Evolutionary conservation across 164 flowering plant species (phyloP).

Genomic region (Malania oleifera): DNA sequence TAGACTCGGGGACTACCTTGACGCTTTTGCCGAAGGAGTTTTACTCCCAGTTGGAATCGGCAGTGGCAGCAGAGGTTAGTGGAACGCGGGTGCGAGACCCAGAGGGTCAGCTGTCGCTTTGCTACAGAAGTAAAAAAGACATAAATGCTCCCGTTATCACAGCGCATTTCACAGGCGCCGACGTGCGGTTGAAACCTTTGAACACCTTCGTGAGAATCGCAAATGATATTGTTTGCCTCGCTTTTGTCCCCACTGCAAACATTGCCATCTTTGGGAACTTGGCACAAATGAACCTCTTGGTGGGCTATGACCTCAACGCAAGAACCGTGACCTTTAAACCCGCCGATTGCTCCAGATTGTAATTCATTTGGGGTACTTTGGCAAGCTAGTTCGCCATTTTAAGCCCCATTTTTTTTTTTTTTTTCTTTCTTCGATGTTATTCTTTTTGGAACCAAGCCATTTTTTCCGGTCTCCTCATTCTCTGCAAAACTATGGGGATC

Average conservation of each 20-base stretch:
- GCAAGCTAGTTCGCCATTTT: too few species aligned
- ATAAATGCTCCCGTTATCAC: constrained; percentile 11
- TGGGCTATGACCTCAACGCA: constrained; percentile 25
- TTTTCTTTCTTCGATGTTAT: too few species aligned
- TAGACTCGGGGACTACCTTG: constrained; percentile 43
- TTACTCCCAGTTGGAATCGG: constrained; percentile 6
- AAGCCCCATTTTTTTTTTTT: too few species aligned
- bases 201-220: constrained; percentile 19
- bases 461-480: too few species aligned
- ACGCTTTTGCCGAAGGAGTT: constrained; percentile 6
- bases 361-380: too few species aligned
- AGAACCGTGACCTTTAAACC: constrained; percentile 24
- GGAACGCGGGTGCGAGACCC: not conserved
- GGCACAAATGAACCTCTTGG: constrained; percentile 25
- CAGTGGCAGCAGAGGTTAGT: not conserved
- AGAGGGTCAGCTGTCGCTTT: not conserved
- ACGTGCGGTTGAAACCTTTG: constrained; percentile 13
- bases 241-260: constrained; percentile 8
- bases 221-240: constrained; percentile 17
- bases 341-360: too few species aligned
- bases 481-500: too few species aligned
- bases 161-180: constrained; percentile 26
- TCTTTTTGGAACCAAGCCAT: too few species aligned
- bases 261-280: constrained; percentile 27
- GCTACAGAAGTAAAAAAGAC: constrained; percentile 11